These are phyloP conservation scores for Mycena filopes DNA, from an alignment of 768 basidiomycete genomes.

Conservation along the genomic window DNA sequence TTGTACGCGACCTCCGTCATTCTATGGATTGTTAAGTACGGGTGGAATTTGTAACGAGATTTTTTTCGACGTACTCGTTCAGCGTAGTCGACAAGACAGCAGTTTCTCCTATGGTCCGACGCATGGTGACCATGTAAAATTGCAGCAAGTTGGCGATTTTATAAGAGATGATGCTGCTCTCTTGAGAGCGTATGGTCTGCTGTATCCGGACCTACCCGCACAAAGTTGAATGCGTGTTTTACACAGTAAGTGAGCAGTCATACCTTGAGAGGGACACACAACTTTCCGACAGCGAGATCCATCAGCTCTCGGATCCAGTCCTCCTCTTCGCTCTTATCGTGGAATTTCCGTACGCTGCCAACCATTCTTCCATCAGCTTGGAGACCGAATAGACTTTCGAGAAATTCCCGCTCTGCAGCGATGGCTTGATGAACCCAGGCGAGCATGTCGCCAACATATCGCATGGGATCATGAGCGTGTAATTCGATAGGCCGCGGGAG, in stretches of 20 bases:
- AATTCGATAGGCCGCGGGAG: slow-evolving; percentile 94
- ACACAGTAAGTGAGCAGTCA: slow-evolving; percentile 11
- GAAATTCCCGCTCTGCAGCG: slow-evolving; percentile 93
- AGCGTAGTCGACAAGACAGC: slow-evolving; percentile 82
- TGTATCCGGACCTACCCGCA: slow-evolving; percentile 81
- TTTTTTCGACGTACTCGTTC: slow-evolving; percentile 84
- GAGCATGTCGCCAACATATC: slow-evolving; percentile 98
- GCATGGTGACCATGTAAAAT: slow-evolving; percentile 95
- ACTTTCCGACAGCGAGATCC: slow-evolving; percentile 83
- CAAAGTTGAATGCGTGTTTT: not conserved
- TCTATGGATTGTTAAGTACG: slow-evolving; percentile 50
- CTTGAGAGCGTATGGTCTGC: slow-evolving; percentile 93
- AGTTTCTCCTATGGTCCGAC: slow-evolving; percentile 87
- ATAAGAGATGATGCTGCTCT: slow-evolving; percentile 91
- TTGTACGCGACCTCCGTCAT: slow-evolving; percentile 84
- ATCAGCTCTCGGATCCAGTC: slow-evolving; percentile 83
- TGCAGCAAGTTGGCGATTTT: slow-evolving; percentile 95
- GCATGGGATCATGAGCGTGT: slow-evolving; percentile 96
- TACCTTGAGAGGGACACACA: slow-evolving; percentile 92
- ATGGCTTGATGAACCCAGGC: slow-evolving; percentile 98
- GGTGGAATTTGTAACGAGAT: not conserved
- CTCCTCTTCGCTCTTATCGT: slow-evolving; percentile 69
- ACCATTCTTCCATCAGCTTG: slow-evolving; percentile 78
- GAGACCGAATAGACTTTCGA: slow-evolving; percentile 87
- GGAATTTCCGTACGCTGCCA: slow-evolving; percentile 69